Conservation (phyloP, 768 basidiomycete species). For the Hericium alpestre region DNA sequence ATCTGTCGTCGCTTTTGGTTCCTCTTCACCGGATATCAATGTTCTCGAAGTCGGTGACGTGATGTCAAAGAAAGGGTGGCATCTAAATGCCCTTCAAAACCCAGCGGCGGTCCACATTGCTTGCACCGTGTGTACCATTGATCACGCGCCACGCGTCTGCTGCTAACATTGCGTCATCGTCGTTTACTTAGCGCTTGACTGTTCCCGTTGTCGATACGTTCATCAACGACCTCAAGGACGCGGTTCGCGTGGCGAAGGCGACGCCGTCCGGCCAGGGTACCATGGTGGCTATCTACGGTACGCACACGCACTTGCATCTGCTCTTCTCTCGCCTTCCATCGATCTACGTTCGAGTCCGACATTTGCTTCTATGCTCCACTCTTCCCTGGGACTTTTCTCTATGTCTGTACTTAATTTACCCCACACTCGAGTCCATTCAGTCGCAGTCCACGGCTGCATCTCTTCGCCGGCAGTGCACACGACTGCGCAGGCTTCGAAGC, state of each 20-base stretch:
- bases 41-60: slow-evolving; percentile 85
- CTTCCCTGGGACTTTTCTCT: no score
- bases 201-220: slow-evolving; percentile 66
- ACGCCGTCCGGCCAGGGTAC: slow-evolving; percentile 63
- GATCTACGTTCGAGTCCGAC: no score
- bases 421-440: no score
- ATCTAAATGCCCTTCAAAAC: slow-evolving; percentile 71
- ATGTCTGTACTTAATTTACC: no score
- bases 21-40: slow-evolving; percentile 40
- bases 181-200: slow-evolving; percentile 58
- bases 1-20: slow-evolving; percentile 83
- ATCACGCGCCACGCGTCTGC: background rate
- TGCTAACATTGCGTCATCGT: background rate
- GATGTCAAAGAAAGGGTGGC: slow-evolving; percentile 84
- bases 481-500: no score
- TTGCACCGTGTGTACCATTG: slow-evolving; percentile 57
- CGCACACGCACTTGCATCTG: slow-evolving; percentile 14
- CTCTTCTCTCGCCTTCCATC: background rate
- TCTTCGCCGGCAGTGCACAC: no score
- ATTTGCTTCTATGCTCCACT: no score
- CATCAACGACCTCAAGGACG: slow-evolving; percentile 72
- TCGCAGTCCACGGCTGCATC: no score
- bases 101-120: slow-evolving; percentile 89
- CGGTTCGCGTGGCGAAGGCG: slow-evolving; percentile 60
- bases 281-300: slow-evolving; percentile 90